These are phyloP conservation scores for Fusarium transvaalense DNA, from an alignment of 2,329 filamentous ascomycete species.

Conservation along the genomic window DNA sequence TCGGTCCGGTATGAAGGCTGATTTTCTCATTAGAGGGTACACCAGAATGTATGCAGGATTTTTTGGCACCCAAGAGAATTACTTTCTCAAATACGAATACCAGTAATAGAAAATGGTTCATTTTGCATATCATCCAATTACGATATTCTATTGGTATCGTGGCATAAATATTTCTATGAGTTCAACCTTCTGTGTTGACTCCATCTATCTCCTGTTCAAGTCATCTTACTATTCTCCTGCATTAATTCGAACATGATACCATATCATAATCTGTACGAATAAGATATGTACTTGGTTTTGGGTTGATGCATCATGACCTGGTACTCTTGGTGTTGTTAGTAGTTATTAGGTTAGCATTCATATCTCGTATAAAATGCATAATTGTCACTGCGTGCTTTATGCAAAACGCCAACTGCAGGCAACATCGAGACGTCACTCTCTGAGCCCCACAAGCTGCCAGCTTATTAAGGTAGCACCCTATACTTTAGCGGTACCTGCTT, in stretches of 20 bases:
- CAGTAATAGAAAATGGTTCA: background rate
- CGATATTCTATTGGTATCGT: background rate
- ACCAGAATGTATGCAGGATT: slow-evolving; percentile 3
- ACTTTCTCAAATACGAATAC: background rate
- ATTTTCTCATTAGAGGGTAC: background rate
- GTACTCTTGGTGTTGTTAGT: background rate
- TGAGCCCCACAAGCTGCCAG: slow-evolving; percentile 38
- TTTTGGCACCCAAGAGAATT: background rate
- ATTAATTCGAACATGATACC: no score
- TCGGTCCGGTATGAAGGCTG: background rate
- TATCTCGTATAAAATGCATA: slow-evolving; percentile 27
- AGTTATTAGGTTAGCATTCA: background rate
- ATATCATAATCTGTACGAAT: background rate
- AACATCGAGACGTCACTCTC: slow-evolving; percentile 55
- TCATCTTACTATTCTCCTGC: background rate
- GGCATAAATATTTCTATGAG: background rate
- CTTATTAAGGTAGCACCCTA: slow-evolving; percentile 33
- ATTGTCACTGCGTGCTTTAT: slow-evolving; percentile 11
- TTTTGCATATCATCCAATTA: background rate
- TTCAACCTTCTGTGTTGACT: background rate
- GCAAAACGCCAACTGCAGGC: slow-evolving; percentile 44
- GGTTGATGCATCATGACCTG: background rate
- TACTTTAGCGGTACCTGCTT: slow-evolving; percentile 44
- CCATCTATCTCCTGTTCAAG: background rate
- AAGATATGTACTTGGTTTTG: background rate